These are phyloP conservation scores for Bacidia gigantensis DNA, from an alignment of 495 filamentous ascomycete genomes.

Conservation along the genomic window DNA sequence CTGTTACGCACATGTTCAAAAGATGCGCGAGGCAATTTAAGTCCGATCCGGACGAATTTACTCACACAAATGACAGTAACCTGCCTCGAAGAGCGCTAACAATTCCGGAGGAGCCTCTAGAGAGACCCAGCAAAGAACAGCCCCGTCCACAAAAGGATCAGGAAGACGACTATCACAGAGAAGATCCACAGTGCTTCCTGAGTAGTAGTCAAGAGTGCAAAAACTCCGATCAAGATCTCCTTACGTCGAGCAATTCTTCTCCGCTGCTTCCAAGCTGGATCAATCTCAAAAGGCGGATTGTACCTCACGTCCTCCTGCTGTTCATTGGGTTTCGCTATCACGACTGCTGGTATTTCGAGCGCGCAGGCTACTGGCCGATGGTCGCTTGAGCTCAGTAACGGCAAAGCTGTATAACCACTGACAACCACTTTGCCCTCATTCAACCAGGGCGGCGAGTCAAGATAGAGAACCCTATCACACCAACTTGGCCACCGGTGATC, in stretches of 20 bases:
- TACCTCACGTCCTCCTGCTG: conserved; percentile 17
- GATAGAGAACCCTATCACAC: conserved; percentile 82
- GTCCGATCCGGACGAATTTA: no score
- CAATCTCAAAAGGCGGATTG: conserved; percentile 39
- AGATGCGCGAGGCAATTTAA: no score
- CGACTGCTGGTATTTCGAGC: conserved; percentile 39
- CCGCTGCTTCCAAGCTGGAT: conserved; percentile 35
- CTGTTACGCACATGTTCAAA: no score
- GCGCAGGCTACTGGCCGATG: conserved; percentile 69
- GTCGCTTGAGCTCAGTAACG: conserved; percentile 63
- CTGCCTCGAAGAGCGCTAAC: no score
- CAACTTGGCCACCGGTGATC: conserved; percentile 77
- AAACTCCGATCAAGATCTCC: conserved; percentile 44
- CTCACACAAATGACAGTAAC: no score
- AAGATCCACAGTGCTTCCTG: conserved; percentile 43
- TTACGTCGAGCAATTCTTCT: conserved; percentile 37
- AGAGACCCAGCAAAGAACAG: neutral
- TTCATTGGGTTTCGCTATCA: conserved; percentile 15
- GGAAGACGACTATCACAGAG: conserved; percentile 26
- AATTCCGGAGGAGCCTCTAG: neutral
- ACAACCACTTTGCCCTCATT: conserved; percentile 30
- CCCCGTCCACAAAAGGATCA: neutral
- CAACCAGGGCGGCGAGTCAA: conserved; percentile 44
- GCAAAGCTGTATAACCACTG: conserved; percentile 55
- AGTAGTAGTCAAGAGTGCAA: conserved; percentile 44